Conservation (phyloP, 2,329 filamentous ascomycete genomes). For the Aciculosporium take region DNA sequence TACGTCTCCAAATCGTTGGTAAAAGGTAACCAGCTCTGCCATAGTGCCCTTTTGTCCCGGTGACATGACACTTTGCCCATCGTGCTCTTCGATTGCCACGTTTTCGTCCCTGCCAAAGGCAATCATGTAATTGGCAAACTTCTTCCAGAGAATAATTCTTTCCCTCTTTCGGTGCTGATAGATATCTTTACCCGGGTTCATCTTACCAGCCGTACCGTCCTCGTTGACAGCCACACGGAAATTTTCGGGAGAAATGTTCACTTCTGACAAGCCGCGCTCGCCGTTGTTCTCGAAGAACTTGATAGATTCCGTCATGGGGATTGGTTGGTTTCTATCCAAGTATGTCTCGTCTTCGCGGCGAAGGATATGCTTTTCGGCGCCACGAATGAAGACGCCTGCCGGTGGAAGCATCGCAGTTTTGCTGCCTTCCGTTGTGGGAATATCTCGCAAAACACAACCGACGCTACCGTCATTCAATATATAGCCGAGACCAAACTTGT, state of each 20-base stretch:
- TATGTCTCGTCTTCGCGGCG: slow-evolving; percentile 43
- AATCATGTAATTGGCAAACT: slow-evolving; percentile 63
- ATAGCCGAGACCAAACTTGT: slow-evolving; percentile 74
- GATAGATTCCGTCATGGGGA: slow-evolving; percentile 48
- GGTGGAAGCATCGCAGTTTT: slow-evolving; percentile 45
- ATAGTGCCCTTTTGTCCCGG: slow-evolving; percentile 23
- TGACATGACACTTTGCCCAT: slow-evolving; percentile 24
- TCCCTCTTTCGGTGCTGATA: slow-evolving; percentile 53
- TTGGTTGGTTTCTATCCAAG: slow-evolving; percentile 42
- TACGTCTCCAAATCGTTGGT: slow-evolving; percentile 67
- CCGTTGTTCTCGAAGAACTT: slow-evolving; percentile 64
- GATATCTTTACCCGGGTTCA: slow-evolving; percentile 47
- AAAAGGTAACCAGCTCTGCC: slow-evolving; percentile 58
- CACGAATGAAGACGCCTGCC: slow-evolving; percentile 56
- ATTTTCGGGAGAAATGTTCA: slow-evolving; percentile 49
- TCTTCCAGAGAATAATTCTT: slow-evolving; percentile 55
- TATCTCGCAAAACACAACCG: slow-evolving; percentile 51
- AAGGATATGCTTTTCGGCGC: slow-evolving; percentile 56
- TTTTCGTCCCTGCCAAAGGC: slow-evolving; percentile 59
- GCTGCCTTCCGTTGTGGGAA: slow-evolving; percentile 36
- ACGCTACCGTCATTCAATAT: slow-evolving; percentile 71
- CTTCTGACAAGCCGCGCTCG: slow-evolving; percentile 45
- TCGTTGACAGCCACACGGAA: slow-evolving; percentile 42
- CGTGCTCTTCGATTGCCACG: slow-evolving; percentile 30
- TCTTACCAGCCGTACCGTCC: slow-evolving; percentile 45